Conservation (phyloP, 805 yeast genomes). For the Spathaspora girioi region DNA sequence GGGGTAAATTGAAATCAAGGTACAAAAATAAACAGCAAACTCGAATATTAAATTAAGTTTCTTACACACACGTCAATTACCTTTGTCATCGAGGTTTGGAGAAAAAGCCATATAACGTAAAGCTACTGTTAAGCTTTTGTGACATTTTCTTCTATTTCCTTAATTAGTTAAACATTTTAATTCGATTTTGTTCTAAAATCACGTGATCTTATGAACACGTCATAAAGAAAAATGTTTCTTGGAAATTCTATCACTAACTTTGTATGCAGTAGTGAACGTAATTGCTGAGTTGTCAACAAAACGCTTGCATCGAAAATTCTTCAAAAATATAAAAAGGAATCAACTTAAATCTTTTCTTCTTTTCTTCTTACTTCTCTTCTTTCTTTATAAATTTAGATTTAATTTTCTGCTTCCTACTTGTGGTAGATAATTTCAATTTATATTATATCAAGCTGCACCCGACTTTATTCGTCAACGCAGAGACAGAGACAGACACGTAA, state of each 20-base stretch:
- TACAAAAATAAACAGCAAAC: not conserved
- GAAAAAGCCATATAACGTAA: too few relatives aligned
- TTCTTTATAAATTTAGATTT: not conserved
- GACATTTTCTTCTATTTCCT: not conserved
- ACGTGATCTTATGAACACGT: constrained; percentile 6
- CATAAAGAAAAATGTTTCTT: not conserved
- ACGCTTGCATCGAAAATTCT: not conserved
- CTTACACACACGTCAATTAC: too few relatives aligned
- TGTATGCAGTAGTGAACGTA: constrained; percentile 7
- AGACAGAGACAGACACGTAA: too few relatives aligned
- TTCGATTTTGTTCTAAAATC: not conserved
- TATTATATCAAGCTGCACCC: not conserved
- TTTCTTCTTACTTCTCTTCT: not conserved
- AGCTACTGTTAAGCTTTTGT: too few relatives aligned
- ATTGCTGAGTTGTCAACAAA: constrained; percentile 2
- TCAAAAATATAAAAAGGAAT: not conserved
- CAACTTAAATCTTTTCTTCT: not conserved
- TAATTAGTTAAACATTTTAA: not conserved
- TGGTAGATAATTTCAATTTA: not conserved
- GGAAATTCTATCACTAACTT: not conserved
- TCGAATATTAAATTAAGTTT: too few relatives aligned
- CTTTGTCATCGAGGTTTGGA: too few relatives aligned
- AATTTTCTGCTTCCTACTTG: not conserved
- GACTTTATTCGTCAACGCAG: too few relatives aligned
- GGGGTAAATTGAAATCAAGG: not conserved